These are phyloP conservation scores for Hemisphaericaspora nanyangensis DNA, from an alignment of 805 yeast genomes.

Conservation along the genomic window DNA sequence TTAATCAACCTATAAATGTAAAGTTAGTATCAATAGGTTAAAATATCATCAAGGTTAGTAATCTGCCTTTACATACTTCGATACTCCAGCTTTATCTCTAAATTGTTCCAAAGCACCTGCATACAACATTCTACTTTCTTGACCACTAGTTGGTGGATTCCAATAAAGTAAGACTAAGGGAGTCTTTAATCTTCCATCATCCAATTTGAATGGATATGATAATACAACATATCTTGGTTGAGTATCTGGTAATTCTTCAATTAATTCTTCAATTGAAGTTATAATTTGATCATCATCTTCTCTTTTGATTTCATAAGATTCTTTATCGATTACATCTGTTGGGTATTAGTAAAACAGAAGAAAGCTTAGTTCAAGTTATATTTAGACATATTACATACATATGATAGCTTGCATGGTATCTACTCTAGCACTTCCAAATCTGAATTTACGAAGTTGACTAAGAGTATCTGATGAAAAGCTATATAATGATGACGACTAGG, in stretches of 20 bases:
- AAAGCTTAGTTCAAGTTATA: too few relatives aligned
- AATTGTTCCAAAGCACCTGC: conserved; percentile 87
- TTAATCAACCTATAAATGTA: conserved; percentile 60
- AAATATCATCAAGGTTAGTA: too few relatives aligned
- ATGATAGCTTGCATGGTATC: conserved; percentile 58
- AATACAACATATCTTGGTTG: conserved; percentile 72
- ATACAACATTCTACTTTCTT: conserved; percentile 78
- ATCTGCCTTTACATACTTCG: conserved; percentile 45
- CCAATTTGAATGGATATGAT: conserved; percentile 66
- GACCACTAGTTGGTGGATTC: conserved; percentile 84
- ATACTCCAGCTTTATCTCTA: conserved; percentile 76
- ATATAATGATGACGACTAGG: conserved; percentile 47
- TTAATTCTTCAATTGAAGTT: conserved; percentile 54
- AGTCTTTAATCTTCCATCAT: conserved; percentile 68
- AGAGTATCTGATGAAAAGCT: conserved; percentile 60
- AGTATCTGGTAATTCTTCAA: conserved; percentile 78
- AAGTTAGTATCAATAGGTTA: too few relatives aligned
- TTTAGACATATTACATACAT: conserved; percentile 33
- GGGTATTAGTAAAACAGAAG: too few relatives aligned
- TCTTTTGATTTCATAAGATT: conserved; percentile 46
- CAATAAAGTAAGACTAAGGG: conserved; percentile 84
- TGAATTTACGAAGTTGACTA: conserved; percentile 61
- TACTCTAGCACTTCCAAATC: conserved; percentile 67
- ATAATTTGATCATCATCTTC: conserved; percentile 48
- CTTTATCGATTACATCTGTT: conserved; percentile 53